phyloP scores from a whole-genome alignment of 2,329 filamentous ascomycete genomes.

The Alternaria arborescens region DNA sequence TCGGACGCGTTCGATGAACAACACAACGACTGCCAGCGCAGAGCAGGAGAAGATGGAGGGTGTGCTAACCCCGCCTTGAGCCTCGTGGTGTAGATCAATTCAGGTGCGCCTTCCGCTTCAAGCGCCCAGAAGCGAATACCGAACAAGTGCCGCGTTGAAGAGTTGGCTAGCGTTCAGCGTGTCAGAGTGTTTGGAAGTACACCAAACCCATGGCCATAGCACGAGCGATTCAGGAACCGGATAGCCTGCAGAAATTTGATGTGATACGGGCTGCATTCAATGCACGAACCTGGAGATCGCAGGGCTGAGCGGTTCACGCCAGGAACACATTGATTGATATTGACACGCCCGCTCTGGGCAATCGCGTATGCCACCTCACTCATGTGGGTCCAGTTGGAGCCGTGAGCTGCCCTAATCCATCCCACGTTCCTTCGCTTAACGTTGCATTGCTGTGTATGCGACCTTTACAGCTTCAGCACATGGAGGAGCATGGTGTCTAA shows the following conservation, averaged over 20 bases:
- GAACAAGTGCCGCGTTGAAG: constrained; percentile 25
- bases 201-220: constrained; percentile 41
- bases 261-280: constrained; percentile 38
- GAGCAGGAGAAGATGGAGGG: constrained; percentile 30
- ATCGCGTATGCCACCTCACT: constrained; percentile 15
- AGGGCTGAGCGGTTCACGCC: constrained; percentile 40
- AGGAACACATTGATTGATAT: constrained; percentile 31
- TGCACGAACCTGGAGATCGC: constrained; percentile 34
- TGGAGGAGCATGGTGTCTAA: constrained; percentile 31
- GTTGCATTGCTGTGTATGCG: constrained; percentile 26
- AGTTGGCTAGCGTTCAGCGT: constrained; percentile 15
- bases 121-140: constrained; percentile 23
- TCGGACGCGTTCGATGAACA: constrained; percentile 33
- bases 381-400: constrained; percentile 26
- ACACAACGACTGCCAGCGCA: constrained; percentile 41
- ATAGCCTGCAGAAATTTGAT: constrained; percentile 32
- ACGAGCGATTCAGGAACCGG: constrained; percentile 33
- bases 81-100: constrained; percentile 20
- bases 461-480: constrained; percentile 26
- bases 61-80: constrained; percentile 28
- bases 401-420: constrained; percentile 14
- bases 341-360: constrained; percentile 23
- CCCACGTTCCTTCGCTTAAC: constrained; percentile 18
- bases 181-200: constrained; percentile 18
- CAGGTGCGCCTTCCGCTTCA: constrained; percentile 17